Evolutionary conservation across 768 basidiomycete genomes (phyloP).

Genomic region (Nidula microcarpa): DNA sequence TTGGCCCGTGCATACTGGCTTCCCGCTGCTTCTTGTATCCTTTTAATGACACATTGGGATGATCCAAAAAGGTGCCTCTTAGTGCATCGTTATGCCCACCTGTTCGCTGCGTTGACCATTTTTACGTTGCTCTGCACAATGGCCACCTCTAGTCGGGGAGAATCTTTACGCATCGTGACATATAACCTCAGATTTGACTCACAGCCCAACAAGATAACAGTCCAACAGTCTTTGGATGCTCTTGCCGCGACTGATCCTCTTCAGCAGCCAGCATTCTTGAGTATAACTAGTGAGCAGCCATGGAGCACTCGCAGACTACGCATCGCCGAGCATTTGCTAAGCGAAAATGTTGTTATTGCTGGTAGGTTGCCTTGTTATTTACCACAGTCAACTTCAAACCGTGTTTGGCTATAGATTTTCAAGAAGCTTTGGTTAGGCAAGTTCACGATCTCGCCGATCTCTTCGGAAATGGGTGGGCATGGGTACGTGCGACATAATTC

Average conservation of each 20-base stretch:
- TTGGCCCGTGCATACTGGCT: too few species aligned
- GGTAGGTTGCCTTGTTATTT: slow-evolving; percentile 19
- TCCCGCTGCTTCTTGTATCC: too few species aligned
- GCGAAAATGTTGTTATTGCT: slow-evolving; percentile 34
- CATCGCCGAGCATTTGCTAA: slow-evolving; percentile 42
- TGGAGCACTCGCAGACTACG: slow-evolving; percentile 50
- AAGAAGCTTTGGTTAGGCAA: slow-evolving; percentile 54
- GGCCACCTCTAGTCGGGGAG: too few species aligned
- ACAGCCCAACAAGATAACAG: slow-evolving; percentile 44
- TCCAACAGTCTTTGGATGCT: slow-evolving; percentile 38
- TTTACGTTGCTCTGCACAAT: too few species aligned
- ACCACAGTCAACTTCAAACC: not conserved
- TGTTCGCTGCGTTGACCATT: too few species aligned
- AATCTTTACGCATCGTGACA: slow-evolving; percentile 32
- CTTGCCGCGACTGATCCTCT: slow-evolving; percentile 38
- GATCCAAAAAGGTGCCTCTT: too few species aligned
- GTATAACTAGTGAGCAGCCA: slow-evolving; percentile 39
- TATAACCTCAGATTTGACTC: slow-evolving; percentile 57
- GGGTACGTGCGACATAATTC: slow-evolving; percentile 29
- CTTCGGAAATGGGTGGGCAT: slow-evolving; percentile 51
- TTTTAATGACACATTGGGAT: too few species aligned
- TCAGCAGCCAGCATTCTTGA: slow-evolving; percentile 23
- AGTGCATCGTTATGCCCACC: too few species aligned
- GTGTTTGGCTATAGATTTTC: slow-evolving; percentile 33
- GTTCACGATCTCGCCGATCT: slow-evolving; percentile 52